Base-by-base conservation (phyloP, 768 basidiomycete genomes). In the Phaeotremella skinneri region DNA sequence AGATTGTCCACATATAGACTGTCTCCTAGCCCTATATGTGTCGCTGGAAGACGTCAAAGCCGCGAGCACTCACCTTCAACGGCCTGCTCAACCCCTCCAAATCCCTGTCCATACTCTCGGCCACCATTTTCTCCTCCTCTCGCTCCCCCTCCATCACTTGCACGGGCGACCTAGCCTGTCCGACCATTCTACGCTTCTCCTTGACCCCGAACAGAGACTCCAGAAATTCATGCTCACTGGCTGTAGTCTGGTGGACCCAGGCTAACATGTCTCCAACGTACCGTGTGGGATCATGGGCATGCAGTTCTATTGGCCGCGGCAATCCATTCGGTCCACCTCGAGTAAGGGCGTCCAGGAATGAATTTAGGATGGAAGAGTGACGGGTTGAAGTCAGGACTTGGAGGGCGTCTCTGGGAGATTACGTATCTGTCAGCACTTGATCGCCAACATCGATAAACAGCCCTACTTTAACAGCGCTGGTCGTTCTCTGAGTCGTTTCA, bases 211-310 rank as follows among this genome's bases (percentile, higher is more conserved):
- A 97, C 25, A 98, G 76, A 31, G 85, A 81, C 69, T 97, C 92
- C 21, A 99, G 81, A 68, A 93, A 92, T 78, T 98, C 96, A 43
- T 87, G 87, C 71, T 99, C 96, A 1, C 89, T 89, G 0, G 96
- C 96, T 60, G 96, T 91, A 0, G 88, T 84, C 62, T 98, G 94
- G 77, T 99, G 94, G 0, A 97, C 86, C 94, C 94, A 97, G 0
- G 93, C 94, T 6, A 98, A 85, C 90, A 98, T 98, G 77, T 98
- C 94, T 14, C 96, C 96, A 14, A 94, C 85, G 73, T 99, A 99
- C 30, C 94, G 85, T 64, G 91, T 83, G 0, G 96, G 94, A 74
- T 99, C 96, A 68, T 99, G 96, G 0, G 96, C 96, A 70, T 99
- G 96, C 2, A 99, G 81, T 74, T 98, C 96, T 62, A 99, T 98